Conservation (phyloP, 192 early-diverging fungal species). For the Dissophora ornata region DNA sequence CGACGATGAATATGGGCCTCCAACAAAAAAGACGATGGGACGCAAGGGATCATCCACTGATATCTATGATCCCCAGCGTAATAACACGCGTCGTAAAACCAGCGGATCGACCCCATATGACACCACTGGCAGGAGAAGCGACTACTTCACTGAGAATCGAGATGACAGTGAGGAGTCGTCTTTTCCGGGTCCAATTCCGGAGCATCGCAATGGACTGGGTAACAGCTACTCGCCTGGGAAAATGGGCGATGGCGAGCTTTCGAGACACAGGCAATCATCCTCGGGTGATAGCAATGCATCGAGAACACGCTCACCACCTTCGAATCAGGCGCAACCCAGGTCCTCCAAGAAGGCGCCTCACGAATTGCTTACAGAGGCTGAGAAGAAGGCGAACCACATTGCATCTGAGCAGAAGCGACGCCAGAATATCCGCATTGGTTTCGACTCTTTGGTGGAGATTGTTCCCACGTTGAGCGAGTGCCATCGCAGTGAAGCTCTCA, state of each 20-base stretch:
- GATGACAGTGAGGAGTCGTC: conserved; percentile 27
- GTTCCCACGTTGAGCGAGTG: conserved; percentile 85
- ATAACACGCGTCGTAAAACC: conserved; percentile 5
- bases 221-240: not conserved
- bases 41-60: conserved; percentile 37
- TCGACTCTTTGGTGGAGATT: conserved; percentile 89
- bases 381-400: conserved; percentile 96
- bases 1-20: conserved; percentile 9
- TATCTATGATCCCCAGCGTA: conserved; percentile 3
- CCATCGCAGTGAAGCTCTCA: conserved; percentile 87
- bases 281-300: not conserved
- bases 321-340: conserved; percentile 11
- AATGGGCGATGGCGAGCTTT: not conserved
- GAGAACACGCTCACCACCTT: conserved; percentile 8
- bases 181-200: conserved; percentile 1
- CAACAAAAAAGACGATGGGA: conserved; percentile 24
- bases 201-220: conserved; percentile 20
- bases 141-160: conserved; percentile 6
- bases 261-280: conserved; percentile 1
- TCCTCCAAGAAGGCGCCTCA: conserved; percentile 59
- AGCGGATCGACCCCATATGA: conserved; percentile 20
- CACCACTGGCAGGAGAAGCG: not conserved
- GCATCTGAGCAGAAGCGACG: conserved; percentile 93
- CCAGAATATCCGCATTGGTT: conserved; percentile 90
- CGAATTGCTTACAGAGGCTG: conserved; percentile 87